Conservation (phyloP, 768 basidiomycete genomes). For the Austroboletus eburneus region DNA sequence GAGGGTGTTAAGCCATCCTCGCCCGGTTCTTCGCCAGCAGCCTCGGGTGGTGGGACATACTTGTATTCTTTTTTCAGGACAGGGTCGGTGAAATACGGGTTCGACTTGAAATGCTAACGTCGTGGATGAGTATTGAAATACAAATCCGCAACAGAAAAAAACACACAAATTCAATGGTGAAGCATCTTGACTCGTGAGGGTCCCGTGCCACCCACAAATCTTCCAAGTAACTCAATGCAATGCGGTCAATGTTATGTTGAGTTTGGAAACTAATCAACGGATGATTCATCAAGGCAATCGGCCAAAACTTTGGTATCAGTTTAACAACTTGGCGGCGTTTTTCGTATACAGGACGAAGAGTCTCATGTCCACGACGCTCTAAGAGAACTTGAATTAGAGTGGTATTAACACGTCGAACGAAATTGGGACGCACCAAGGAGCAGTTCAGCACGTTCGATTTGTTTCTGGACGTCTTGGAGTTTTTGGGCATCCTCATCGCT, state of each 20-base stretch:
- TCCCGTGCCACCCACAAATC: constrained; percentile 83
- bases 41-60: constrained; percentile 52
- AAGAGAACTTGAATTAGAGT: constrained; percentile 10
- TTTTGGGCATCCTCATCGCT: constrained; percentile 69
- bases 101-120: constrained; percentile 74
- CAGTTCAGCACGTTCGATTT: constrained; percentile 67
- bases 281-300: constrained; percentile 79
- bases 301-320: constrained; percentile 77
- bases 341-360: constrained; percentile 59
- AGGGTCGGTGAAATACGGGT: constrained; percentile 74
- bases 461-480: constrained; percentile 61
- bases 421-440: constrained; percentile 54
- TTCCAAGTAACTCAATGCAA: constrained; percentile 78
- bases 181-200: constrained; percentile 69
- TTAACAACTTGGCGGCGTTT: constrained; percentile 65
- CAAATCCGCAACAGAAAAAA: constrained; percentile 5
- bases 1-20: constrained; percentile 71
- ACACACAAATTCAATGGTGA: constrained; percentile 86
- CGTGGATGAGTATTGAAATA: constrained; percentile 2
- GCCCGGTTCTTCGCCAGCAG: constrained; percentile 56
- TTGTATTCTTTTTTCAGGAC: constrained; percentile 83
- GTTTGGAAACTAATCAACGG: constrained; percentile 55
- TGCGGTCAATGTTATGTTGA: constrained; percentile 72
- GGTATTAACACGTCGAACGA: not conserved
- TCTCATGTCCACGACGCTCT: constrained; percentile 65